These are phyloP conservation scores for Amanita fuliginea DNA, from an alignment of 768 basidiomycete species.

Conservation along the genomic window DNA sequence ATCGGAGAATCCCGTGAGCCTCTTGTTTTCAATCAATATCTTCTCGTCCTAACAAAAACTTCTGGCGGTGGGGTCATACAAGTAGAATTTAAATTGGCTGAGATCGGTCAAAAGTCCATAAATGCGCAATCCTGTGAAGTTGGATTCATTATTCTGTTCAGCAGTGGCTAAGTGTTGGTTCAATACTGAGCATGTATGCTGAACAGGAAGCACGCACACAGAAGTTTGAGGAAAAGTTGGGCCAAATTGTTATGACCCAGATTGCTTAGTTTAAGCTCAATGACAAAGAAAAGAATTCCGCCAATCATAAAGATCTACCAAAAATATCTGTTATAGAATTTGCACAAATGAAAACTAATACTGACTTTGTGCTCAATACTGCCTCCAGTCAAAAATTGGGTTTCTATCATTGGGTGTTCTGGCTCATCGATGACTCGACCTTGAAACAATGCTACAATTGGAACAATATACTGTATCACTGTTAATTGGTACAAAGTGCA, in stretches of 20 bases:
- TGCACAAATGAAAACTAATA: neutral
- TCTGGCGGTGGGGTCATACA: constrained; percentile 5
- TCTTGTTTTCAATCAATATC: neutral
- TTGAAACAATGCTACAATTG: constrained; percentile 13
- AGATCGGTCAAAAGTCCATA: constrained; percentile 7
- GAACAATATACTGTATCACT: constrained; percentile 12
- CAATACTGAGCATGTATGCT: too few species aligned
- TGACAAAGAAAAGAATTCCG: constrained; percentile 10
- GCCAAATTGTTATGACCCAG: neutral
- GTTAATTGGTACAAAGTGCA: neutral
- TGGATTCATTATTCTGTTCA: neutral
- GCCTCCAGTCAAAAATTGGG: constrained; percentile 11
- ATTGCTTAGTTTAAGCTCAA: constrained; percentile 15
- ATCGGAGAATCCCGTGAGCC: neutral
- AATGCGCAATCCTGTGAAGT: constrained; percentile 6
- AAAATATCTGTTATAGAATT: neutral
- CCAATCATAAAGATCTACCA: constrained; percentile 8
- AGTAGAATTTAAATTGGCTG: constrained; percentile 7
- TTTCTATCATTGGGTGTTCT: constrained; percentile 7
- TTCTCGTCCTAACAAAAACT: constrained; percentile 7
- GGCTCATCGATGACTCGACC: constrained; percentile 13
- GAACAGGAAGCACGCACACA: too few species aligned
- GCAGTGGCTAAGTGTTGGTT: constrained; percentile 2
- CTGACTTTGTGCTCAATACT: constrained; percentile 11
- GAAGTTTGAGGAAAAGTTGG: constrained; percentile 8